A percentile compares a stretch with the other conserved stretches of the same genome.
Evolutionary conservation across 2,329 filamentous ascomycete genomes (phyloP).

Genomic region (Ceratocystis eucalypticola): DNA sequence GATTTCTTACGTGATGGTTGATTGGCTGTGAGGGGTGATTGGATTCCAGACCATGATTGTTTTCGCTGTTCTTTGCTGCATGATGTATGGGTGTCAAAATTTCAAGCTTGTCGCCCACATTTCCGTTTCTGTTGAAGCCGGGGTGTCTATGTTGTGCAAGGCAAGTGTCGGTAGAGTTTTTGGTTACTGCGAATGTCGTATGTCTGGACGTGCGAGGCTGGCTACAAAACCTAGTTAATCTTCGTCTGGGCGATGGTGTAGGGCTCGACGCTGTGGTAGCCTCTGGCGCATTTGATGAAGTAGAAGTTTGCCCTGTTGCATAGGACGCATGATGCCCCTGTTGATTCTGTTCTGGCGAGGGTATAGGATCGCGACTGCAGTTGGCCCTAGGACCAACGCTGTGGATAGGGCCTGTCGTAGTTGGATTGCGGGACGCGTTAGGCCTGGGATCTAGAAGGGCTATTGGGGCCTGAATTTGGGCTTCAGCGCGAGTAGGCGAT

Average conservation of each 20-base stretch:
- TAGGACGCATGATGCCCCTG: background rate
- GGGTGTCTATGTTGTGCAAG: background rate
- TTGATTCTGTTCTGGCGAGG: background rate
- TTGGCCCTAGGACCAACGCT: background rate
- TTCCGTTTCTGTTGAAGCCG: background rate
- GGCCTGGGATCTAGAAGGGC: too few relatives aligned
- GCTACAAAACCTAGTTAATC: too few relatives aligned
- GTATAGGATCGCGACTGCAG: background rate
- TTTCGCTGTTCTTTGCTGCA: background rate
- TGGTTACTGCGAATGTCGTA: too few relatives aligned
- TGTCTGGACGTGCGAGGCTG: too few relatives aligned
- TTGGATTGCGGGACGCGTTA: background rate
- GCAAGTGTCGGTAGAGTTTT: background rate
- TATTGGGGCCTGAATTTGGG: too few relatives aligned
- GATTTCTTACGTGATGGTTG: background rate
- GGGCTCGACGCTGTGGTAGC: background rate
- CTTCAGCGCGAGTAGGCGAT: too few relatives aligned
- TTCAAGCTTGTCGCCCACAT: background rate
- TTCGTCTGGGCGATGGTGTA: too few relatives aligned
- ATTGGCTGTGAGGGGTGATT: background rate
- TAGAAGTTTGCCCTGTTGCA: background rate
- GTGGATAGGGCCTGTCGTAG: background rate
- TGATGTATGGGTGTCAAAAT: background rate
- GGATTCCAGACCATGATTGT: background rate
- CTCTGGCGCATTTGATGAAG: background rate